Evolutionary conservation across 2,329 filamentous ascomycete genomes (phyloP).

Genomic region (Sarocladium oryzae): DNA sequence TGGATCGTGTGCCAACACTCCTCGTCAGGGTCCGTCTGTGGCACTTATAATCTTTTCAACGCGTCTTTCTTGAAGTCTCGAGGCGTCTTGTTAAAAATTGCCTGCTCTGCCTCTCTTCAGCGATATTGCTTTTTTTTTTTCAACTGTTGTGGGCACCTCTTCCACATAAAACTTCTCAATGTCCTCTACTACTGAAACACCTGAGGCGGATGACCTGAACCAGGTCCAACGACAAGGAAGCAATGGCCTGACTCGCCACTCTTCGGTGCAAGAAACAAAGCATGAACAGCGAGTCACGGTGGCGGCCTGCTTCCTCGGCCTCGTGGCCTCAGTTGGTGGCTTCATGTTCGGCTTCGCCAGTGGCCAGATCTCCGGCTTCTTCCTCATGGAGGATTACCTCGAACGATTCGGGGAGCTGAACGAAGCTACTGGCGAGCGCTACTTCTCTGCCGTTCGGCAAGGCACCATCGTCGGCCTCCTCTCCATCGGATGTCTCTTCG

Average conservation of each 20-base stretch:
- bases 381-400: slow-evolving; percentile 52
- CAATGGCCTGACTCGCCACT: background rate
- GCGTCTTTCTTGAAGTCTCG: background rate
- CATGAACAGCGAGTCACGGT: slow-evolving; percentile 27
- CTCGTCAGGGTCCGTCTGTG: no score
- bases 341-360: slow-evolving; percentile 54
- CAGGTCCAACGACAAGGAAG: background rate
- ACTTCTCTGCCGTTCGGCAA: slow-evolving; percentile 52
- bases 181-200: background rate
- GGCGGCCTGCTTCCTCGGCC: slow-evolving; percentile 40
- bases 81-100: no score
- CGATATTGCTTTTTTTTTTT: no score
- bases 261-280: background rate
- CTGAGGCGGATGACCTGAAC: background rate
- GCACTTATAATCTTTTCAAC: background rate
- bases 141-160: no score
- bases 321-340: slow-evolving; percentile 47
- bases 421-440: slow-evolving; percentile 27
- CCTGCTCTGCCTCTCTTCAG: no score
- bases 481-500: slow-evolving; percentile 52
- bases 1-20: background rate
- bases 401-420: slow-evolving; percentile 43
- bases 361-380: slow-evolving; percentile 56
- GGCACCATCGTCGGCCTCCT: slow-evolving; percentile 60
- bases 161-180: background rate